These are phyloP conservation scores for Claviceps citrina DNA, from an alignment of 2,329 filamentous ascomycete species.

Conservation along the genomic window DNA sequence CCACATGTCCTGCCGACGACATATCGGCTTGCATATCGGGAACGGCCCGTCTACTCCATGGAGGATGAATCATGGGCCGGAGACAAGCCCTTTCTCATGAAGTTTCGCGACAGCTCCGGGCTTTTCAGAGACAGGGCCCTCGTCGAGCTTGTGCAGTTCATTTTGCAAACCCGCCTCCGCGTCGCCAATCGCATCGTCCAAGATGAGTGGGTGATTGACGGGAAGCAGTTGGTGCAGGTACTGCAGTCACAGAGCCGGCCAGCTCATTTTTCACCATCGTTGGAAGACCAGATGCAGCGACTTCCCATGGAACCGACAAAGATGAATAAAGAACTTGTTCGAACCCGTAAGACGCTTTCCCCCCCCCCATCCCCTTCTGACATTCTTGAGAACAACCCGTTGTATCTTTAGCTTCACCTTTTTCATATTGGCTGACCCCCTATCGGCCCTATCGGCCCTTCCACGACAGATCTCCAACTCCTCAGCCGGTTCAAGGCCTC, in stretches of 20 bases:
- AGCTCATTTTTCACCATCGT: conserved; percentile 11
- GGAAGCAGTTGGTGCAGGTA: conserved; percentile 12
- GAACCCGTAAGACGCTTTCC: conserved; percentile 22
- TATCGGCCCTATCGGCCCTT: not conserved
- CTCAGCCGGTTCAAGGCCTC: conserved; percentile 36
- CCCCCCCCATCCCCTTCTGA: too few species aligned
- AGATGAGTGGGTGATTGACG: conserved; percentile 18
- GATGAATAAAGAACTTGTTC: conserved; percentile 32
- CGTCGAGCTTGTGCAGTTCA: conserved; percentile 14
- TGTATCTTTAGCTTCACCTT: too few species aligned
- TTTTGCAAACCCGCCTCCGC: conserved; percentile 16
- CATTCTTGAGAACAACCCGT: too few species aligned
- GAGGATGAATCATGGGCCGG: conserved; percentile 5
- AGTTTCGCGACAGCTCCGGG: conserved; percentile 14
- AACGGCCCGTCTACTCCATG: conserved; percentile 6
- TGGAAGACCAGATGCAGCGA: conserved; percentile 23
- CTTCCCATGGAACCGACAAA: conserved; percentile 27
- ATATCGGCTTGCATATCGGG: conserved; percentile 2
- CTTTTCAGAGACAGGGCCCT: conserved; percentile 14
- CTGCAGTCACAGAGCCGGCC: conserved; percentile 10
- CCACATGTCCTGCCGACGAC: conserved; percentile 1
- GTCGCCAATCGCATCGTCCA: conserved; percentile 16
- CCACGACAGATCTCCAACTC: conserved; percentile 28
- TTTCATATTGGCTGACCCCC: not conserved
- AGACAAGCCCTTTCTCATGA: conserved; percentile 12